Base-by-base conservation (phyloP, 139 green algal genomes). In the Nannochloris sp. region DNA sequence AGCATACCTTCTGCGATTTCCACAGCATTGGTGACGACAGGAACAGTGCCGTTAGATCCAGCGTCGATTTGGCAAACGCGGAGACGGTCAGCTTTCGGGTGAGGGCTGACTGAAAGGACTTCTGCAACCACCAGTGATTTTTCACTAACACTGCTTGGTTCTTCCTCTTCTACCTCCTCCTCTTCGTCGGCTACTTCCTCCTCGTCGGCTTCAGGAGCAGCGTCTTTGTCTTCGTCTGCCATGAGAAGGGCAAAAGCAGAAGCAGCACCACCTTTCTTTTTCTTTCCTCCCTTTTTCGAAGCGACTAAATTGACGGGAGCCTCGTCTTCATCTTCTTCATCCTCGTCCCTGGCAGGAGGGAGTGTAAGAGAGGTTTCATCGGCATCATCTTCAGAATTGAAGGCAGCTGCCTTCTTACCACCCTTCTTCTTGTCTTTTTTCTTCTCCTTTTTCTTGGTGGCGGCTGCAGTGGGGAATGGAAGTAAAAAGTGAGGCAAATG, bases 371-470 rank as follows among this genome's bases (percentile, higher is more conserved):
- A 29, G 39, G 63, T 55, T 23, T 77, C 62, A 6, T 72, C 71
- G 3, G 76, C 47, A n/a, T 84, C 81, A 29, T 88, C 77, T 60
- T 90, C 83, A 12, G 42, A 67, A 58, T 76, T 64, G 53, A 81
- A 82, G 13, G 46, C 64, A 12, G 44, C 60, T 1, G 57, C 57
- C 13, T 54, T 68, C 60, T 86, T 86, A 13, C 76, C 79, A 69
- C 86, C 85, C 54, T 87, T 89, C 36, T 67, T 76, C 56, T 87
- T 62, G 61, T 85, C 80, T 67, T 89, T 92, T 60, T 81, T 79
- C 31, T 55, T 60, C 57, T 83, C 85, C 36, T 73, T 78, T 46
- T 71, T 75, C 70, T 81, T 82, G 29, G 38, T 46, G 45, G 39
- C 44, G 14, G 38, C 39, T 29, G 24, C 56, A 51, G 35, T n/a